Conservation (phyloP, 441 rosid genomes). For the Heliophila coronopifolia region DNA sequence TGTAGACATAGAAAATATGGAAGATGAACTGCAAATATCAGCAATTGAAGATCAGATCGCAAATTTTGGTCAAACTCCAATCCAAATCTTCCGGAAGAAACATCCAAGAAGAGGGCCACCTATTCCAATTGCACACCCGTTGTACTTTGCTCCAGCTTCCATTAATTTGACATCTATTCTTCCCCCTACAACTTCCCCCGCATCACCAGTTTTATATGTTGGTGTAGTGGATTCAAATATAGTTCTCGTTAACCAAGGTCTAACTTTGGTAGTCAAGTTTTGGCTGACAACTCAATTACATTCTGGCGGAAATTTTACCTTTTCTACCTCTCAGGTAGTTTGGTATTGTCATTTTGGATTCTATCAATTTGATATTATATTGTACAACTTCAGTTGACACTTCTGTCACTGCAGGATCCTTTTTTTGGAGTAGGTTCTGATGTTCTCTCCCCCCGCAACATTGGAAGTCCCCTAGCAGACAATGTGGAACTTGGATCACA, state of each 20-base stretch:
- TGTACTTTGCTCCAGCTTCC: slow-evolving; percentile 85
- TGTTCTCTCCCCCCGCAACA: slow-evolving; percentile 78
- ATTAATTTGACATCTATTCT: slow-evolving; percentile 77
- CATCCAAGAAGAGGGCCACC: slow-evolving; percentile 99
- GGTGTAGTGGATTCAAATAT: slow-evolving; percentile 71
- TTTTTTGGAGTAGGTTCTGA: slow-evolving; percentile 94
- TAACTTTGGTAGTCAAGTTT: slow-evolving; percentile 81
- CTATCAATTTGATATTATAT: background rate
- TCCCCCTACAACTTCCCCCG: slow-evolving; percentile 47
- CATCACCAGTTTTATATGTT: slow-evolving; percentile 67
- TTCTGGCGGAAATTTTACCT: slow-evolving; percentile 93
- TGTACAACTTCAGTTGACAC: slow-evolving; percentile 10
- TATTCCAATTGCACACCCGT: slow-evolving; percentile 92
- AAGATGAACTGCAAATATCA: slow-evolving; percentile 89
- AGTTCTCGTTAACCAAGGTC: slow-evolving; percentile 84
- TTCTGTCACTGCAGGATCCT: slow-evolving; percentile 62
- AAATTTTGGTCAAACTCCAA: slow-evolving; percentile 98
- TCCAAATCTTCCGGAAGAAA: slow-evolving; percentile 88
- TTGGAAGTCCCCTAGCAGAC: slow-evolving; percentile 85
- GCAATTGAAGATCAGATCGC: slow-evolving; percentile 99
- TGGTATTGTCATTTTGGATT: background rate
- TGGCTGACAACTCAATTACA: slow-evolving; percentile 96
- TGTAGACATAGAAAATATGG: slow-evolving; percentile 84
- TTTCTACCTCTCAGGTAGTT: slow-evolving; percentile 85
- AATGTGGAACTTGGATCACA: slow-evolving; percentile 80